These are phyloP conservation scores for Amylostereum chailletii DNA, from an alignment of 1,284 basidiomycete genomes.

Conservation along the genomic window DNA sequence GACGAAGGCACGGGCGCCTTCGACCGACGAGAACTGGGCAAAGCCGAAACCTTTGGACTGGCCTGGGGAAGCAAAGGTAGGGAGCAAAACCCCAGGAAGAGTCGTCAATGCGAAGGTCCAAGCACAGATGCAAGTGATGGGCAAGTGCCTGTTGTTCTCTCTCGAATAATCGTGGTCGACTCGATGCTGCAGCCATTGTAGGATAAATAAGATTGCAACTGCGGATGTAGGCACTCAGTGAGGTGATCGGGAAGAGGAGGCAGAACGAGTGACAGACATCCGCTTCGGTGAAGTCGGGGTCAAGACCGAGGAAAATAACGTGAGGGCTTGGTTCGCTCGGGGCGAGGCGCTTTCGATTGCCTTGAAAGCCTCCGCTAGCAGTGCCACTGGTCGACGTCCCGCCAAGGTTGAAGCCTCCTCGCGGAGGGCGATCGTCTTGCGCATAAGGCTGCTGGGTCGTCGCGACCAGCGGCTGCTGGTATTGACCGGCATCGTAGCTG, in stretches of 20 bases:
- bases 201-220: constrained; percentile 76
- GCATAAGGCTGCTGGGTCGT: constrained; percentile 23
- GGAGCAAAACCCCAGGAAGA: constrained; percentile 37
- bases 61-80: constrained; percentile 60
- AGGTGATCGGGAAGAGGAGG: constrained; percentile 23
- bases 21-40: constrained; percentile 78
- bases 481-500: constrained; percentile 25
- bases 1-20: constrained; percentile 82
- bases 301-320: constrained; percentile 87
- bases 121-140: constrained; percentile 60
- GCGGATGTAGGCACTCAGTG: constrained; percentile 21
- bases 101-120: constrained; percentile 63
- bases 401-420: constrained; percentile 29
- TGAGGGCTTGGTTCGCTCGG: constrained; percentile 80
- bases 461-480: constrained; percentile 10
- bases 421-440: constrained; percentile 28
- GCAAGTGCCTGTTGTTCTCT: constrained; percentile 88
- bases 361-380: constrained; percentile 30
- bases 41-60: constrained; percentile 90
- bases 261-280: constrained; percentile 58
- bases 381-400: constrained; percentile 30
- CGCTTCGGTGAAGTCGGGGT: constrained; percentile 82
- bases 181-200: constrained; percentile 67
- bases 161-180: constrained; percentile 88
- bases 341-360: constrained; percentile 60